Evolutionary conservation across 1,139 yeast species (phyloP).

Genomic region (Geotrichum cucujoidarum): DNA sequence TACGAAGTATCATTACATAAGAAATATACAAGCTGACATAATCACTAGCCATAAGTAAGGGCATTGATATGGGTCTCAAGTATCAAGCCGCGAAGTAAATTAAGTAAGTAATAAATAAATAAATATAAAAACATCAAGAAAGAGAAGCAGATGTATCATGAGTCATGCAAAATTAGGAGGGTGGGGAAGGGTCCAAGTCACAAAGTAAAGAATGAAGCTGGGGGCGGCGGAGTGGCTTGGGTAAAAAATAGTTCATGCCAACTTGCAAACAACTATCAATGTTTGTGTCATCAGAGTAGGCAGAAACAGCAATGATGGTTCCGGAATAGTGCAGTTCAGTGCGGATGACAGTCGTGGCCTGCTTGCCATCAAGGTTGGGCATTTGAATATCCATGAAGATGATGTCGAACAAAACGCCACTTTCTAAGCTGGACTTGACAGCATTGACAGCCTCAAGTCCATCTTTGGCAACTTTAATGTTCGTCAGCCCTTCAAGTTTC

Average conservation of each 20-base stretch:
- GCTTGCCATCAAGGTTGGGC: conserved; percentile 88
- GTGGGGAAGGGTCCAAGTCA: background rate
- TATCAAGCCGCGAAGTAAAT: background rate
- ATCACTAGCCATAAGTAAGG: too few species aligned
- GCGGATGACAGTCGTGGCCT: conserved; percentile 72
- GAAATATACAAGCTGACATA: too few species aligned
- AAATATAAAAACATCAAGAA: background rate
- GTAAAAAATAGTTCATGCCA: conserved; percentile 45
- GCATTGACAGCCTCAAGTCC: conserved; percentile 82
- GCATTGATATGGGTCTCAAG: too few species aligned
- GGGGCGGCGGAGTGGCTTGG: conserved; percentile 74
- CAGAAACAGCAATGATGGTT: conserved; percentile 91
- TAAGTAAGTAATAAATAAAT: background rate
- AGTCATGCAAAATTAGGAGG: background rate
- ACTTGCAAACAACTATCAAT: conserved; percentile 56
- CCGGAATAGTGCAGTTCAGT: conserved; percentile 51
- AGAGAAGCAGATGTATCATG: too few species aligned
- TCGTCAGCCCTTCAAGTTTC: conserved; percentile 69
- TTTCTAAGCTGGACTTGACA: conserved; percentile 32
- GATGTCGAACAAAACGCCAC: conserved; percentile 47
- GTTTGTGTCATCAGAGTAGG: conserved; percentile 89
- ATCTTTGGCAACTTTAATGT: conserved; percentile 77
- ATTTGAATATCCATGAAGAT: conserved; percentile 96
- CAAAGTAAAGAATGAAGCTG: conserved; percentile 26
- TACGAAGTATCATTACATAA: too few species aligned